These are phyloP conservation scores for Cladophialophora yegresii DNA, from an alignment of 2,329 filamentous ascomycete genomes.

Conservation along the genomic window DNA sequence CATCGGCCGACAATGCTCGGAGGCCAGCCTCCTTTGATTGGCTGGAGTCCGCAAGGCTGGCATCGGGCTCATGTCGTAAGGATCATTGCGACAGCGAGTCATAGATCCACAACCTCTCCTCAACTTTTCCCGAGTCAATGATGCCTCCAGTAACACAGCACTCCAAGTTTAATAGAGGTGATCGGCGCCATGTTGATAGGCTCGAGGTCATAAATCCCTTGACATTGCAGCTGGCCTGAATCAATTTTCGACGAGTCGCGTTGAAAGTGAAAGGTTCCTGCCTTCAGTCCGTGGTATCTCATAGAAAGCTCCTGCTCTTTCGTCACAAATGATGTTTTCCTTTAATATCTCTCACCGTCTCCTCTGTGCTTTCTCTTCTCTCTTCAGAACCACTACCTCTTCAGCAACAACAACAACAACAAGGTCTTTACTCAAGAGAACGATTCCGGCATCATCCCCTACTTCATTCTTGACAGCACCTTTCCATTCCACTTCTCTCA, in stretches of 20 bases:
- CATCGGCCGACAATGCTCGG: background rate
- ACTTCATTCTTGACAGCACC: background rate
- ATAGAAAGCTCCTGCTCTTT: background rate
- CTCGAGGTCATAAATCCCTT: background rate
- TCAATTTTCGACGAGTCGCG: background rate
- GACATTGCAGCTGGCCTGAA: background rate
- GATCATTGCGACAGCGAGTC: background rate
- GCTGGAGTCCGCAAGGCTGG: background rate
- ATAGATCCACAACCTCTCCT: background rate
- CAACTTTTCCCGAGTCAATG: background rate
- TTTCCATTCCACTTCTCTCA: background rate
- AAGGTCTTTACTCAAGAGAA: background rate
- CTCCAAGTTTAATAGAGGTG: background rate
- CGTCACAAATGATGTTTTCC: background rate
- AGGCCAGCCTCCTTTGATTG: background rate
- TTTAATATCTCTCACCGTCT: background rate
- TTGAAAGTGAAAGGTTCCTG: background rate
- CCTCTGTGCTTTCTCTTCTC: background rate
- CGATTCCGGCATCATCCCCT: background rate
- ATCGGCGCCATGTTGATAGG: background rate
- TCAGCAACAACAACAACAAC: background rate
- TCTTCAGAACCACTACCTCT: background rate
- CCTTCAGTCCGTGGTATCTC: background rate
- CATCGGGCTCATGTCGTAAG: background rate
- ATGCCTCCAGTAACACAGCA: background rate